Conservation (phyloP, 1,284 basidiomycete species). For the Trichosporon coremiiforme region DNA sequence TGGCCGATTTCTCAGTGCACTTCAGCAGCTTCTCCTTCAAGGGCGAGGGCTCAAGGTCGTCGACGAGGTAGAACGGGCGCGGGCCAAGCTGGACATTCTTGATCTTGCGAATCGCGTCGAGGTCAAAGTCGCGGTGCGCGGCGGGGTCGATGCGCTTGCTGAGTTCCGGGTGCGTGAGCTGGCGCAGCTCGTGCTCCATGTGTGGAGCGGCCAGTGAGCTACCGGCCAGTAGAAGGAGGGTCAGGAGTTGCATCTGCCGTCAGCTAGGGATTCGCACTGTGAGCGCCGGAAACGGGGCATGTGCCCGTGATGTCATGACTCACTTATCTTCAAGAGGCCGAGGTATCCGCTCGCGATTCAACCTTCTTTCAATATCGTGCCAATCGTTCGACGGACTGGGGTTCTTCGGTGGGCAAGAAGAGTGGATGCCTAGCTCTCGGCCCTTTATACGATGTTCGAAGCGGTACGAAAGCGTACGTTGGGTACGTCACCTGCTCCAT, state of each 20-base stretch:
- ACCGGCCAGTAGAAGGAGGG: constrained; percentile 1
- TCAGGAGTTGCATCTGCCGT: neutral
- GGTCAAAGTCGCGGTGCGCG: constrained; percentile 16
- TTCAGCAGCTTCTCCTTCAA: constrained; percentile 32
- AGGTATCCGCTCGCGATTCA: neutral
- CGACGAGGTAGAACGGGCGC: constrained; percentile 34
- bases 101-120: constrained; percentile 20
- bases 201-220: neutral
- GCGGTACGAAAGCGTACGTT: too few relatives aligned
- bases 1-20: constrained; percentile 22
- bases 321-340: constrained; percentile 11
- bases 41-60: constrained; percentile 29
- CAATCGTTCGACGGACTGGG: neutral
- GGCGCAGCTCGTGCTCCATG: constrained; percentile 1
- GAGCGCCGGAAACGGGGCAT: too few relatives aligned
- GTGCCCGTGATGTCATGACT: neutral
- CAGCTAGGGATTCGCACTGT: too few relatives aligned
- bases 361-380: neutral
- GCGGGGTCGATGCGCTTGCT: constrained; percentile 15
- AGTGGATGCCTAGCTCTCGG: neutral
- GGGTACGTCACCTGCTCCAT: neutral
- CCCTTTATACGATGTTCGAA: neutral
- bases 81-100: constrained; percentile 32
- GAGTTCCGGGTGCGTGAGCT: neutral
- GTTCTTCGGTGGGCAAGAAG: neutral